Evolutionary conservation across 2,329 filamentous ascomycete genomes (phyloP).

Genomic region (Ophioceras dolichostomum): DNA sequence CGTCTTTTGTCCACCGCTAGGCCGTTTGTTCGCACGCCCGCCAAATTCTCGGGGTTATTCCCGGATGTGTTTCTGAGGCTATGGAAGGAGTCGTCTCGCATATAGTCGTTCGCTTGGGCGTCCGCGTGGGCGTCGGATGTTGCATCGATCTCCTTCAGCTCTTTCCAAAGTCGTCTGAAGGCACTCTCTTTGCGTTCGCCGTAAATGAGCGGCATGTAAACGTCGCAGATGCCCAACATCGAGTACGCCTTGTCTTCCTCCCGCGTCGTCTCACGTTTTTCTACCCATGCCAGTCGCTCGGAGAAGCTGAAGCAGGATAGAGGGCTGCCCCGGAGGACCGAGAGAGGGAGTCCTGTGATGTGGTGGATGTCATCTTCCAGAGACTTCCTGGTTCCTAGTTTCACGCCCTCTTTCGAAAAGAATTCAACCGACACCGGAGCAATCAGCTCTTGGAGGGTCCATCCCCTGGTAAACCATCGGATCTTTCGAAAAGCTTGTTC

Average conservation of each 20-base stretch:
- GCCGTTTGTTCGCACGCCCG: no score
- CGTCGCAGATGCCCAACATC: slow-evolving; percentile 4
- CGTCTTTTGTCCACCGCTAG: no score
- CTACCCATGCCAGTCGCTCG: slow-evolving; percentile 5
- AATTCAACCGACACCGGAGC: neutral
- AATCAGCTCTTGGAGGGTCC: slow-evolving; percentile 4
- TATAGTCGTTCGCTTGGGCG: no score
- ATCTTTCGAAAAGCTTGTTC: neutral
- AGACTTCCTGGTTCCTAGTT: neutral
- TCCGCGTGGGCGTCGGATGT: no score
- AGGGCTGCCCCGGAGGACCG: neutral
- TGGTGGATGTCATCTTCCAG: neutral
- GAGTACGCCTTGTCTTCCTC: slow-evolving; percentile 5
- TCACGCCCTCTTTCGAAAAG: neutral
- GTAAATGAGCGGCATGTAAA: slow-evolving; percentile 6
- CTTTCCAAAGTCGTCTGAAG: neutral
- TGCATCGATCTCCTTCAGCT: neutral
- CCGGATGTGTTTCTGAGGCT: no score
- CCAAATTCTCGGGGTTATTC: no score
- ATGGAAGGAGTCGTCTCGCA: no score
- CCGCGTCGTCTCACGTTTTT: slow-evolving; percentile 2
- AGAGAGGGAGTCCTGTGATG: neutral
- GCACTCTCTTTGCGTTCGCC: slow-evolving; percentile 4
- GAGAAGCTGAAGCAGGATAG: neutral
- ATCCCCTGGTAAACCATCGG: slow-evolving; percentile 4